Evolutionary conservation across 805 yeast species (phyloP).

Genomic region (Kodamaea sagamina): DNA sequence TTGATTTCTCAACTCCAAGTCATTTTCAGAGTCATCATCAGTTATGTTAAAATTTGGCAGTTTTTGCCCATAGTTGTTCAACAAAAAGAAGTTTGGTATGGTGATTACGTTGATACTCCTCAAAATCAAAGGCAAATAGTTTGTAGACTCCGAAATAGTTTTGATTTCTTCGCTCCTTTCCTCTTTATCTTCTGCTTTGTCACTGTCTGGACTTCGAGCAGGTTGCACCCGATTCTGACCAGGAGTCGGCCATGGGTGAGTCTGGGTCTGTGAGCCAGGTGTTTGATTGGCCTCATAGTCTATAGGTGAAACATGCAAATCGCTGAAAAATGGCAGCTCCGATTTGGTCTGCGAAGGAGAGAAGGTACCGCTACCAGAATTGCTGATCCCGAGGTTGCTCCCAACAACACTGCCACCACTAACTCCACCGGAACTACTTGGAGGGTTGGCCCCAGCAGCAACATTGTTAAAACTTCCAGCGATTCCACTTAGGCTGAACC

Average conservation of each 20-base stretch:
- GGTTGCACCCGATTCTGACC: background rate
- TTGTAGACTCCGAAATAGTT: constrained; percentile 43
- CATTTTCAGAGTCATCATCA: constrained; percentile 38
- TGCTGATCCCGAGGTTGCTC: background rate
- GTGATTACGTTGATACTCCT: constrained; percentile 63
- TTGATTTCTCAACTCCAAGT: constrained; percentile 30
- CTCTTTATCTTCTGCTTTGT: background rate
- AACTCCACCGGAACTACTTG: background rate
- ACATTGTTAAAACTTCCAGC: background rate
- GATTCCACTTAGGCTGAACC: background rate
- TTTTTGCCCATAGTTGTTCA: constrained; percentile 24
- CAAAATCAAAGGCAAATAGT: constrained; percentile 67
- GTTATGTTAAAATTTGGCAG: constrained; percentile 32
- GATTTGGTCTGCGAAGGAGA: constrained; percentile 2
- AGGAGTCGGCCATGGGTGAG: constrained; percentile 5
- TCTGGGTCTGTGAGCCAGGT: constrained; percentile 2
- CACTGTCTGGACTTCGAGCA: constrained; percentile 2
- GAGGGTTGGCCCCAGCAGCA: background rate
- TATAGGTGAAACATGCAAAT: constrained; percentile 5
- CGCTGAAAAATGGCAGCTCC: constrained; percentile 6
- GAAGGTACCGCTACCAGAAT: background rate
- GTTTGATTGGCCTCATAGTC: constrained; percentile 5
- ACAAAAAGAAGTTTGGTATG: constrained; percentile 56
- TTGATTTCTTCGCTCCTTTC: constrained; percentile 1
- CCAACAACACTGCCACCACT: background rate